Evolutionary conservation across 2,329 filamentous ascomycete species (phyloP).

Genomic region (Nemania sp.): DNA sequence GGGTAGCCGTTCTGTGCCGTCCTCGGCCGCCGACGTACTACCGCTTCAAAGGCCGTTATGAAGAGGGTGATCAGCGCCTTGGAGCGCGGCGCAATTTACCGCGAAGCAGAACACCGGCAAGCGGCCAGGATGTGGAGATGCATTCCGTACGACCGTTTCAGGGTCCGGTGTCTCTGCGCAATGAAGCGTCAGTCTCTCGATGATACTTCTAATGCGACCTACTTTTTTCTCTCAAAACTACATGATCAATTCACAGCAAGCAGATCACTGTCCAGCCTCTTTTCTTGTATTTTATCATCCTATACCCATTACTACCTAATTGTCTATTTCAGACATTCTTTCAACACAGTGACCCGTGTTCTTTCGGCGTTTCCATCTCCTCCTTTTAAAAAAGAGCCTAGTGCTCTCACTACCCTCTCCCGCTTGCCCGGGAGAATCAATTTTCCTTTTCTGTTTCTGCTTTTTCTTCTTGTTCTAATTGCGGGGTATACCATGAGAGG

Average conservation of each 20-base stretch:
- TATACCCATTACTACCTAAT: conserved; percentile 29
- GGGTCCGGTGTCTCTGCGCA: conserved; percentile 54
- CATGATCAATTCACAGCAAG: conserved; percentile 4
- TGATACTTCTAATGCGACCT: conserved; percentile 10
- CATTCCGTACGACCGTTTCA: conserved; percentile 65
- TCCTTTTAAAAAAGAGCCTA: conserved; percentile 2
- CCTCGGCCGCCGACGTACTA: conserved; percentile 89
- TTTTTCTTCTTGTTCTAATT: background rate
- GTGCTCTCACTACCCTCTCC: conserved; percentile 2
- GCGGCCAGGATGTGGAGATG: conserved; percentile 70
- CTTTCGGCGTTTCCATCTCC: background rate
- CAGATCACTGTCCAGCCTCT: background rate
- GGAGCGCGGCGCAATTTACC: conserved; percentile 60
- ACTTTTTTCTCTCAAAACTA: background rate
- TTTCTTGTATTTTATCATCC: conserved; percentile 14
- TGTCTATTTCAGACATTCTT: conserved; percentile 13
- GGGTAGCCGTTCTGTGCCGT: conserved; percentile 77
- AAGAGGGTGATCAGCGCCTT: conserved; percentile 83
- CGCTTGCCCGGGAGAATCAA: background rate
- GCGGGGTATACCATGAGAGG: background rate
- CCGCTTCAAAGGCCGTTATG: conserved; percentile 77
- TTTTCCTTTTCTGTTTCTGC: too few relatives aligned
- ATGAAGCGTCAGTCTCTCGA: conserved; percentile 28
- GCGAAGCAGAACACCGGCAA: conserved; percentile 55
- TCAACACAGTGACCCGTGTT: background rate